Evolutionary conservation across 2,329 filamentous ascomycete genomes (phyloP).

Genomic region (Sarocladium kiliense): DNA sequence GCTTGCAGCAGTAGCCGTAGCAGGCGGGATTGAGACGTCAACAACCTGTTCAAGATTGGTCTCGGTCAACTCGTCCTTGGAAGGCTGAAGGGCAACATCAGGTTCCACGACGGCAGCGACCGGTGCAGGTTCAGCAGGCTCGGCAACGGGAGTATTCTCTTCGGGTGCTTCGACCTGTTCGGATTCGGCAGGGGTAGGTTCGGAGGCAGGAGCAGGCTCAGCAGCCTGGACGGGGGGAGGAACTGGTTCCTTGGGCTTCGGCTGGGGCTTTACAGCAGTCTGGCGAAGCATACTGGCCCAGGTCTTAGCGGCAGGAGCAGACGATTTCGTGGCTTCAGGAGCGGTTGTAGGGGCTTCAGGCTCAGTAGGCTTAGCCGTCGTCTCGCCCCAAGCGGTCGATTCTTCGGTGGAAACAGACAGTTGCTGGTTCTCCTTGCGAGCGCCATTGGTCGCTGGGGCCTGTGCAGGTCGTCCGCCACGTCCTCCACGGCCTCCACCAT

Average conservation of each 20-base stretch:
- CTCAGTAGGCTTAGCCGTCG: constrained; percentile 27
- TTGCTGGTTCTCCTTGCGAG: constrained; percentile 51
- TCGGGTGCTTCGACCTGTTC: constrained; percentile 19
- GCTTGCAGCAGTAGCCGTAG: constrained; percentile 81
- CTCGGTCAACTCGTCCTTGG: constrained; percentile 81
- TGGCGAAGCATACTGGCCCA: constrained; percentile 74
- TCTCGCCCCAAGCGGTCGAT: constrained; percentile 47
- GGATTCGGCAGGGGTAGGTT: constrained; percentile 27
- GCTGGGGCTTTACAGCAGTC: constrained; percentile 51
- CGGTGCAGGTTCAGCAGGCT: constrained; percentile 21
- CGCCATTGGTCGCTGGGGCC: constrained; percentile 53
- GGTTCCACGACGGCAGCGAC: constrained; percentile 35
- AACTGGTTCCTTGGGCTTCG: constrained; percentile 47
- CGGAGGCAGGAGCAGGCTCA: constrained; percentile 28
- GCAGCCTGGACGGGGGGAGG: constrained; percentile 22
- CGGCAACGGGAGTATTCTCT: constrained; percentile 26
- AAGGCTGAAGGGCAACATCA: constrained; percentile 56
- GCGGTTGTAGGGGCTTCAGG: constrained; percentile 27
- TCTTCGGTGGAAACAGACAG: constrained; percentile 67
- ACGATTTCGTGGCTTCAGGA: constrained; percentile 32
- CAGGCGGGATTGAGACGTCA: constrained; percentile 71
- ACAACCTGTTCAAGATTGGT: constrained; percentile 88
- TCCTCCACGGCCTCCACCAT: constrained; percentile 54
- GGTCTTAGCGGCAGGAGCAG: constrained; percentile 46
- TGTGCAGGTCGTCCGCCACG: constrained; percentile 59